These are phyloP conservation scores for Trichoderma gamsii DNA, from an alignment of 495 filamentous ascomycete species.

Conservation along the genomic window DNA sequence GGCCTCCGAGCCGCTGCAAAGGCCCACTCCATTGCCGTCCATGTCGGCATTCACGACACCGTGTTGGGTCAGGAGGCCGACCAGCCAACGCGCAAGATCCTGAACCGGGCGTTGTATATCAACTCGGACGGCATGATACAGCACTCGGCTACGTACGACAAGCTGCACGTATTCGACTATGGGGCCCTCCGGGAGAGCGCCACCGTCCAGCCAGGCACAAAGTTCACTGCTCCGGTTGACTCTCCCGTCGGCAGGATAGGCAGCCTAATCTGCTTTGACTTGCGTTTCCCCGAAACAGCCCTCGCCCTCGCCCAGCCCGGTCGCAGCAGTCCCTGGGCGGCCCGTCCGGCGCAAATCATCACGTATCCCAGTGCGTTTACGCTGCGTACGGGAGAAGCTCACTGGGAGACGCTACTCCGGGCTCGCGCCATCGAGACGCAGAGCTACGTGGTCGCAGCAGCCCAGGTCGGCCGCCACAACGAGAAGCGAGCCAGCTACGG, in stretches of 20 bases:
- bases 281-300: slow-evolving; percentile 76
- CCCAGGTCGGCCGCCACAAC: slow-evolving; percentile 76
- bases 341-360: slow-evolving; percentile 60
- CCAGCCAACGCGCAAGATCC: slow-evolving; percentile 35
- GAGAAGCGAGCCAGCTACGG: slow-evolving; percentile 79
- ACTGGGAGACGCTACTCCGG: slow-evolving; percentile 75
- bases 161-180: slow-evolving; percentile 51
- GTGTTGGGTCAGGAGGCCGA: slow-evolving; percentile 25
- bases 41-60: slow-evolving; percentile 84
- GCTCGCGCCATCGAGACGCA: slow-evolving; percentile 89
- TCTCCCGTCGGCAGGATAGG: slow-evolving; percentile 71
- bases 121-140: slow-evolving; percentile 31
- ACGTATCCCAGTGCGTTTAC: slow-evolving; percentile 91
- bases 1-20: slow-evolving; percentile 65
- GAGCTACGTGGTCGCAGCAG: slow-evolving; percentile 79
- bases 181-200: slow-evolving; percentile 25
- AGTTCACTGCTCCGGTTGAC: slow-evolving; percentile 55
- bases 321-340: slow-evolving; percentile 17
- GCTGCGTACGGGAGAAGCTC: slow-evolving; percentile 74
- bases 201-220: slow-evolving; percentile 33
- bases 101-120: slow-evolving; percentile 46
- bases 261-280: slow-evolving; percentile 82
- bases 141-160: slow-evolving; percentile 41
- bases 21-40: slow-evolving; percentile 58
- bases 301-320: slow-evolving; percentile 56